Base-by-base conservation (phyloP, 495 filamentous ascomycete species). In the Hypomontagnella submonticulosa region DNA sequence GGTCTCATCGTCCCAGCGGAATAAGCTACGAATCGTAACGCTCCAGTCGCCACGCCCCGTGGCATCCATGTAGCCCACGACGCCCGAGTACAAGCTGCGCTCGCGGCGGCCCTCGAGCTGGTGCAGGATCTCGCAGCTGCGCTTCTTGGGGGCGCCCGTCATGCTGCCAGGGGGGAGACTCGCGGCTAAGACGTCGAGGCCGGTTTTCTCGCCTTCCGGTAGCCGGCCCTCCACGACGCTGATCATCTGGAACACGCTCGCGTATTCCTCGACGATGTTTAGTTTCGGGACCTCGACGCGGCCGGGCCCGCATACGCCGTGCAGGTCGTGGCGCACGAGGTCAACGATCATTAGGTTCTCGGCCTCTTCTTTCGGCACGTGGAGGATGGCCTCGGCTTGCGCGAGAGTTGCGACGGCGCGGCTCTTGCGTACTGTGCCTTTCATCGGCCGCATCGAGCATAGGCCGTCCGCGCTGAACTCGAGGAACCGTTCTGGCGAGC, bases 321-420 rank as follows among this genome's bases (percentile, higher is more conserved):
- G 90, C 16, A 99, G 80, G 75, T 99, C 95, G 72, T 97, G 94
- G 0, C 94, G 84, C 27, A 97, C 92, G 4, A 99, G 81, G 77
- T 97, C 95, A 1, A 97, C 92, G 61, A 99, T 97, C 95, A 99
- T 99, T 5, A 99, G 85, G 70, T 97, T 97, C 77, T 99, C 95
- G 10, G 95, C 93, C 69, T 88, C 89, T 71, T 97, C 95, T 72
- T 99, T 99, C 10, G 89, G 87, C 1, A 89, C 83, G 48, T 87
- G 81, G 3, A 97, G 84, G 59, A 93, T 85, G 37, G 74, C 74
- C 37, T 85, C 86, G 11, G 93, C 94, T 64, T 89, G 80, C 10
- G 79, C 83, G 40, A 88, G 78, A 1, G 90, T 94, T 0, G 75
- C 48, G 0, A 80, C 78, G 12, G 74, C 75, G 30, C 80, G 73